Evolutionary conservation across 495 filamentous ascomycete genomes (phyloP).

Genomic region (Aspergillus coremiiformis): DNA sequence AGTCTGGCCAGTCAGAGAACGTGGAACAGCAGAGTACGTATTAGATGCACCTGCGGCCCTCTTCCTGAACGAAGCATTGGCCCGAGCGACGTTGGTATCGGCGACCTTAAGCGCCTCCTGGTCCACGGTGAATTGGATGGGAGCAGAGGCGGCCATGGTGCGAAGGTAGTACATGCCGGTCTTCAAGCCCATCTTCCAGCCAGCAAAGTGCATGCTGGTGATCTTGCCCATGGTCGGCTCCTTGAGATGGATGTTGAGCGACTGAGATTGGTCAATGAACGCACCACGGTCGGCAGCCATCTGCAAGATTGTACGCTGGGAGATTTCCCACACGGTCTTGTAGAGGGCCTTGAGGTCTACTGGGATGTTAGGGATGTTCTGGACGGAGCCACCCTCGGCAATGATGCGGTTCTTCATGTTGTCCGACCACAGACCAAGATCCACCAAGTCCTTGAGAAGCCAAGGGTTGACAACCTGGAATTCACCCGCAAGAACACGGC

Average conservation of each 20-base stretch:
- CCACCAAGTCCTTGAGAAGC: constrained; percentile 95
- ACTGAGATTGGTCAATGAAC: constrained; percentile 98
- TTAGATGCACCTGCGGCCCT: constrained; percentile 45
- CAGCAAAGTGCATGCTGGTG: constrained; percentile 98
- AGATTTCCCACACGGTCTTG: constrained; percentile 99
- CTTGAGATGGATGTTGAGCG: constrained; percentile 98
- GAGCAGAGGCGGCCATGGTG: constrained; percentile 91
- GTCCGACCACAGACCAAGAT: constrained; percentile 97
- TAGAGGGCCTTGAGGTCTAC: constrained; percentile 93
- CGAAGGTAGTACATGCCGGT: constrained; percentile 99
- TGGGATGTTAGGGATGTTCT: constrained; percentile 93
- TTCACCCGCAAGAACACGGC: constrained; percentile 93
- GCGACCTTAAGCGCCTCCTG: constrained; percentile 88
- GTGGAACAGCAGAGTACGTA: constrained; percentile 51
- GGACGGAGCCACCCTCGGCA: constrained; percentile 88
- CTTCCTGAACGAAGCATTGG: constrained; percentile 56
- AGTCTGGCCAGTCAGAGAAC: constrained; percentile 36
- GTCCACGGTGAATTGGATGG: constrained; percentile 98
- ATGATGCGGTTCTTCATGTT: constrained; percentile 99
- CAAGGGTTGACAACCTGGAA: constrained; percentile 99
- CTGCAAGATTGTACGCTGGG: constrained; percentile 88
- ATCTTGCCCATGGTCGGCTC: constrained; percentile 99
- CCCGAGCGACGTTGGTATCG: constrained; percentile 72
- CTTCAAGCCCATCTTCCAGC: constrained; percentile 98
- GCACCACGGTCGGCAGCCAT: constrained; percentile 98